Base-by-base conservation (phyloP, 176 grass and related monocot species). In the Paspalum notatum region DNA sequence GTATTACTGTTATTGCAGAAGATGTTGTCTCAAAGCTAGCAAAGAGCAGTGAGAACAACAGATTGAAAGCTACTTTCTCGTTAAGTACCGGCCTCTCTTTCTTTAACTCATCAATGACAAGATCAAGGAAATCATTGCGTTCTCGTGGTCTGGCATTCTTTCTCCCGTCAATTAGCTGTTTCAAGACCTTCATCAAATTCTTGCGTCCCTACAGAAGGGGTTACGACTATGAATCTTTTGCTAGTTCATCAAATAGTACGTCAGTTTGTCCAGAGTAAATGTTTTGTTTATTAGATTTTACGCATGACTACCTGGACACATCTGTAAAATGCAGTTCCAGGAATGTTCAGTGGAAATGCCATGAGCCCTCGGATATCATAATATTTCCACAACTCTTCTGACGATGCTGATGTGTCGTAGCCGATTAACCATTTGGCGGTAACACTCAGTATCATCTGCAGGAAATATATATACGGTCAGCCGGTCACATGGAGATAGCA, bases 371-470 rank as follows among this genome's bases (percentile, higher is more conserved):
- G 41, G 46, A 82, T 85, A 39, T 85, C 68, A 4, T 80, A 93
- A 22, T 56, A 73, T 17, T 68, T 78, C 86, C 91, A 82, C 57
- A 93, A 17, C 32, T 55, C 69, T 4, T 76, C 87, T 11, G 54
- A 49, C 7, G 78, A 75, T 38, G 32, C 38, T 0, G n/a, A 9
- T 5, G 75, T 55, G 1, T 93, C 81, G 9, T 90, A 75, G 53
- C 87, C 76, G 15, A 90, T 93, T 70, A 90, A 38, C 68, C 68
- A 85, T 68, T 85, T 93, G 9, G 85, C 91, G 16, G 82, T 76
- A 9, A 88, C 51, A 7, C 81, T 73, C 62, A 93, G 90, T 79
- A 93, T 87, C 91, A 93, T 93, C 87, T 93, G 48, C 22, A n/a
- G 8, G 9, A 41, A 9, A 32, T 32, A 32, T 32, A n/a, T n/a